phyloP scores from a whole-genome alignment of 2,329 filamentous ascomycete species.

The Paecilomyces formosus region DNA sequence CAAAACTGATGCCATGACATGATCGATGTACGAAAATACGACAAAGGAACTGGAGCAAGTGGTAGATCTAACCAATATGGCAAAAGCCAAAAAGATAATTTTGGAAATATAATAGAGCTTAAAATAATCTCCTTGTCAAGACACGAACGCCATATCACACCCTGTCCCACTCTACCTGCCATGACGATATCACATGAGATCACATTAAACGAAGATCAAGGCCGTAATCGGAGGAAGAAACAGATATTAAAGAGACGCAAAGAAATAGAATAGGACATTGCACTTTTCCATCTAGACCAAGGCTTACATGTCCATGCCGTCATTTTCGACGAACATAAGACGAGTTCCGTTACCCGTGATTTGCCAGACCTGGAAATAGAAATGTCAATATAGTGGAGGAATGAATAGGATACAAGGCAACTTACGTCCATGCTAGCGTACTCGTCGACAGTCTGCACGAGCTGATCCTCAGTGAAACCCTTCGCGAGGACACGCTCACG shows the following conservation, averaged over 20 bases:
- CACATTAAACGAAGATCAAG: not conserved
- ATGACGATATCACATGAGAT: not conserved
- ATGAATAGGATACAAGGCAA: constrained; percentile 20
- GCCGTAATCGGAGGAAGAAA: not conserved
- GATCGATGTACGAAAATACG: not conserved
- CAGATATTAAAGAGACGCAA: not conserved
- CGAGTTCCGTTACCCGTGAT: constrained; percentile 62
- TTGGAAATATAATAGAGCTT: not conserved
- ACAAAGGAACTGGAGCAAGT: not conserved
- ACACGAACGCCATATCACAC: not conserved
- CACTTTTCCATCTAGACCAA: not conserved
- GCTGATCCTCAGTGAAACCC: constrained; percentile 93
- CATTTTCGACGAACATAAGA: constrained; percentile 63
- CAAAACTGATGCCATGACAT: not conserved
- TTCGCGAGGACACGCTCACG: constrained; percentile 89
- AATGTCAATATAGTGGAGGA: constrained; percentile 30
- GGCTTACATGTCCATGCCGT: not conserved
- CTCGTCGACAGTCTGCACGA: constrained; percentile 77
- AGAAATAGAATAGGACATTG: not conserved
- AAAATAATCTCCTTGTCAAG: not conserved
- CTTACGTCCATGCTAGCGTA: constrained; percentile 85
- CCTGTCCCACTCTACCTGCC: not conserved
- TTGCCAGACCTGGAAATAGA: constrained; percentile 61
- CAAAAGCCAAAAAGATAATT: not conserved
- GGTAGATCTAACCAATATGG: not conserved